These are phyloP conservation scores for Botrytis paeoniae DNA, from an alignment of 2,329 filamentous ascomycete species.

Conservation along the genomic window DNA sequence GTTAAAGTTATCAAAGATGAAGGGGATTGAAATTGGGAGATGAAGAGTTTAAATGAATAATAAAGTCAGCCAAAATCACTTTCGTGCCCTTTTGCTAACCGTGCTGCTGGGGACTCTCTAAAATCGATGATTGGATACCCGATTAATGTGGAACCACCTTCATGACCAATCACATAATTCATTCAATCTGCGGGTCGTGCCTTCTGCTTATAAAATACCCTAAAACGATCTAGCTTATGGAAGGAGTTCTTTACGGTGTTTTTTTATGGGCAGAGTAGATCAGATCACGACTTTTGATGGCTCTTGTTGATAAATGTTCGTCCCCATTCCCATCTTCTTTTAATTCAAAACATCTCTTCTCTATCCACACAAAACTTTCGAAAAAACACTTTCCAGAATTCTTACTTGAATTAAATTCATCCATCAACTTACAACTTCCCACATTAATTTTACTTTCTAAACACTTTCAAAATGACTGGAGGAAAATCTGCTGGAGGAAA, in stretches of 20 bases:
- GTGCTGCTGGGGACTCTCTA: background rate
- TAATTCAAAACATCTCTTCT: background rate
- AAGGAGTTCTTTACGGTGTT: background rate
- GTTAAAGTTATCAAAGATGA: slow-evolving; percentile 1
- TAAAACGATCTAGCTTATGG: background rate
- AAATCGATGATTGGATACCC: background rate
- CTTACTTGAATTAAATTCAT: background rate
- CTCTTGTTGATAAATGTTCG: slow-evolving; percentile 2
- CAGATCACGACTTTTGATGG: background rate
- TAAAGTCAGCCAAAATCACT: background rate
- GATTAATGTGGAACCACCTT: background rate
- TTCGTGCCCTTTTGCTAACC: background rate
- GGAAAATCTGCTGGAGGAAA: slow-evolving; percentile 97
- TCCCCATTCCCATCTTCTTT: background rate
- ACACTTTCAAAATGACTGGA: slow-evolving; percentile 91
- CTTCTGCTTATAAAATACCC: background rate
- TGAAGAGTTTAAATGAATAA: slow-evolving; percentile 1
- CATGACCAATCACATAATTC: background rate
- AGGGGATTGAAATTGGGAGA: slow-evolving; percentile 9
- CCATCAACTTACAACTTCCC: slow-evolving; percentile 21
- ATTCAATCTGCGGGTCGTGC: background rate
- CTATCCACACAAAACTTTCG: slow-evolving; percentile 2
- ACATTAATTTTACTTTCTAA: slow-evolving; percentile 34
- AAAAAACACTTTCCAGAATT: background rate
- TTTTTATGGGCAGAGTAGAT: background rate